Conservation (phyloP, 305 asterid genomes). For the Fraxinus sp. region DNA sequence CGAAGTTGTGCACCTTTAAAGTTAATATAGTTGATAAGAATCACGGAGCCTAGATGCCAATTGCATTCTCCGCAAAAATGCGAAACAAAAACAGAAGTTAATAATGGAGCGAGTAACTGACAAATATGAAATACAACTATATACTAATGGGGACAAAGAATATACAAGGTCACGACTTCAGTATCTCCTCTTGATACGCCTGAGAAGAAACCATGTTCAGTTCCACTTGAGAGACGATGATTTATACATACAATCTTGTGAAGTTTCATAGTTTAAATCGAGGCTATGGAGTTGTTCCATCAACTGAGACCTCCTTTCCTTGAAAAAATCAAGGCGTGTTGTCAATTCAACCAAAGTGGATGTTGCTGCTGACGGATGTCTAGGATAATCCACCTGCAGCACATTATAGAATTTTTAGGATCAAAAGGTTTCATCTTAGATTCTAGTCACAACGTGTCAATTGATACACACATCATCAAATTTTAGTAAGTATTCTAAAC, state of each 20-base stretch:
- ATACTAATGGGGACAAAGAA: conserved; percentile 33
- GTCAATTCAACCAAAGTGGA: conserved; percentile 84
- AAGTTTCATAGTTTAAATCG: conserved; percentile 65
- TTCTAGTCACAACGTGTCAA: neutral
- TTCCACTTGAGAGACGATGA: conserved; percentile 89
- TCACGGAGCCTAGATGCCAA: conserved; percentile 16
- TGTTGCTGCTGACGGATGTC: conserved; percentile 64
- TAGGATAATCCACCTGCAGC: conserved; percentile 56
- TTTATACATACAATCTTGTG: conserved; percentile 70
- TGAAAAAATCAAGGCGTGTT: conserved; percentile 90
- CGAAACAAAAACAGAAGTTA: neutral
- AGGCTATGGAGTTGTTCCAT: conserved; percentile 95
- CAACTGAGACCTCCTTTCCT: conserved; percentile 92
- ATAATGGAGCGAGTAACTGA: neutral
- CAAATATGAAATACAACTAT: conserved; percentile 28
- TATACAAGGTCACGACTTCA: conserved; percentile 38
- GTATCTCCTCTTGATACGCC: conserved; percentile 17
- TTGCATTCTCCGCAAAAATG: conserved; percentile 25
- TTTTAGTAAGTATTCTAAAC: neutral
- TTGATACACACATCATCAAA: neutral
- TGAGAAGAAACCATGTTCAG: conserved; percentile 31
- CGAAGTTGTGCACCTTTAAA: neutral
- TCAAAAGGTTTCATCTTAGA: neutral
- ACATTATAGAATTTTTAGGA: neutral
- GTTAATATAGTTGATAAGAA: neutral